These are phyloP conservation scores for Cucumis hystrix DNA, from an alignment of 306 rosid species.

Conservation along the genomic window DNA sequence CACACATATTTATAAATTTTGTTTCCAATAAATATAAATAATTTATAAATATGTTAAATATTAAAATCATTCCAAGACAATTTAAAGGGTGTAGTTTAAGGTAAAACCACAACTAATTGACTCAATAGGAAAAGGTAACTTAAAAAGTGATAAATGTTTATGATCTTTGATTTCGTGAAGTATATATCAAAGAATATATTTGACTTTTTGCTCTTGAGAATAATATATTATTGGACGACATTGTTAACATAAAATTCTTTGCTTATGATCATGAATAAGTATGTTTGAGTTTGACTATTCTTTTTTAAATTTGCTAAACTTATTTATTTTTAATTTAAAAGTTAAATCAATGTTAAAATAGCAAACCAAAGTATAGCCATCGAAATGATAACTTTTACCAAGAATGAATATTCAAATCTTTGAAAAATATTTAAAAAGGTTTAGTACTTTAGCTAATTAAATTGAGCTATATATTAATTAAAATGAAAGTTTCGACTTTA, in stretches of 20 bases:
- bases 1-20: too few relatives aligned
- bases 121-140: neutral
- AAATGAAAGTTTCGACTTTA: neutral
- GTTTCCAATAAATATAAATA: too few relatives aligned
- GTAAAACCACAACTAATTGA: neutral
- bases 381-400: too few relatives aligned
- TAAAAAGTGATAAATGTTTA: neutral
- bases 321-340: neutral
- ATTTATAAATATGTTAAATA: too few relatives aligned
- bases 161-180: neutral
- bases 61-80: neutral
- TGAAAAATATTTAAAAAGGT: too few relatives aligned
- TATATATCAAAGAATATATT: neutral
- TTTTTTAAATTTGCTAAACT: neutral
- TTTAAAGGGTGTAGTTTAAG: neutral
- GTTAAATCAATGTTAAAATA: neutral
- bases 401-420: too few relatives aligned
- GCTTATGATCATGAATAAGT: neutral
- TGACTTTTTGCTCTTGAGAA: neutral
- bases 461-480: too few relatives aligned
- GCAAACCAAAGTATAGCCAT: too few relatives aligned
- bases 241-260: neutral
- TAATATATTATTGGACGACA: neutral
- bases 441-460: too few relatives aligned
- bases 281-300: neutral